phyloP scores from a whole-genome alignment of 176 grass and related monocot species.

The Oryza longistaminata region DNA sequence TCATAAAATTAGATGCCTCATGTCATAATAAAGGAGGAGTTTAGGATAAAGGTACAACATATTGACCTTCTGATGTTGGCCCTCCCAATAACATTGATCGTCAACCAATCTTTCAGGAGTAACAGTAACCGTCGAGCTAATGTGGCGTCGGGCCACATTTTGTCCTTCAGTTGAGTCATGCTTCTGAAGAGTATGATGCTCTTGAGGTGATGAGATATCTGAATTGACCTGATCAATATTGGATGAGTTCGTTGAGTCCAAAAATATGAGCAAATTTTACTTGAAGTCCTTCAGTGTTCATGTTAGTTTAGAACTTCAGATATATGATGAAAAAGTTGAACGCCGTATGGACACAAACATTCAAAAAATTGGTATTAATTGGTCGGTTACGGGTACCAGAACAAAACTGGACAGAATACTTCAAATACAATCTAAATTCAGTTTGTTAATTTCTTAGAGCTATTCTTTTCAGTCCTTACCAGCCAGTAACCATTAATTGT shows the following conservation, averaged over 20 bases:
- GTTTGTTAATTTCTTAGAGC: neutral
- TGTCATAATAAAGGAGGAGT: constrained; percentile 21
- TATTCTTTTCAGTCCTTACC: too few relatives aligned
- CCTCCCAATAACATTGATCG: constrained; percentile 32
- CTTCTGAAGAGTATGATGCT: constrained; percentile 28
- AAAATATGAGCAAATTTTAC: constrained; percentile 4
- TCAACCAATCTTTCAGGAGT: constrained; percentile 46
- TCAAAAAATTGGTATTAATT: neutral
- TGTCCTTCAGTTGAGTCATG: constrained; percentile 32
- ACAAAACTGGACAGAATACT: too few relatives aligned
- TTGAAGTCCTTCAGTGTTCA: constrained; percentile 28
- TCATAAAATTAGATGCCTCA: constrained; percentile 39
- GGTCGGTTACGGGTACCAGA: too few relatives aligned
- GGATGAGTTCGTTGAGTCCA: neutral
- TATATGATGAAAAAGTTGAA: neutral
- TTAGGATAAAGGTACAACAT: constrained; percentile 32
- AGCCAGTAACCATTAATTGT: neutral
- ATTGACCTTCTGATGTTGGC: constrained; percentile 60
- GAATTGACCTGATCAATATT: constrained; percentile 39
- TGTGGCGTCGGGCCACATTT: constrained; percentile 14
- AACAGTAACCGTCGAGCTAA: constrained; percentile 16
- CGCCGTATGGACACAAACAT: neutral
- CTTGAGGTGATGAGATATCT: constrained; percentile 36
- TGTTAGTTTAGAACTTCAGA: constrained; percentile 27
- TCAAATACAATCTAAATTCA: neutral